Conservation (phyloP, 2,329 filamentous ascomycete genomes). For the Penicillium sp. region DNA sequence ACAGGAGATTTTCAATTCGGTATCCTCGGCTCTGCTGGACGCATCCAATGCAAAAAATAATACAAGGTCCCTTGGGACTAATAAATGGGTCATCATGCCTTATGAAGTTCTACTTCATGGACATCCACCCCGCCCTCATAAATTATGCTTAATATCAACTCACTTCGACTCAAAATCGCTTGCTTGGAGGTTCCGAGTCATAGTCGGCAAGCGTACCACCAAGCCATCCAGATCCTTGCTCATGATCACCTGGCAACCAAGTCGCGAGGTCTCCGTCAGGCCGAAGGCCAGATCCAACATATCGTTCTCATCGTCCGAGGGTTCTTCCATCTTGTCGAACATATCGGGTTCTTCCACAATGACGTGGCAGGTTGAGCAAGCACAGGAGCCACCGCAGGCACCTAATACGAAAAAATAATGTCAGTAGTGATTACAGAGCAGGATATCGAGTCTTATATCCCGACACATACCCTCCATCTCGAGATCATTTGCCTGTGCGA, state of each 20-base stretch:
- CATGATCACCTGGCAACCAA: slow-evolving; percentile 94
- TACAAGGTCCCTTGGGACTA: slow-evolving; percentile 29
- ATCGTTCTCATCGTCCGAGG: slow-evolving; percentile 81
- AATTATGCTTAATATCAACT: slow-evolving; percentile 18
- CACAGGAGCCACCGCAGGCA: slow-evolving; percentile 91
- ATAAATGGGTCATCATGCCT: slow-evolving; percentile 1
- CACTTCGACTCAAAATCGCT: slow-evolving; percentile 75
- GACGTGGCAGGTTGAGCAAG: slow-evolving; percentile 91
- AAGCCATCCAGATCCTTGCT: slow-evolving; percentile 85
- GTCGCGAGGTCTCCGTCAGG: slow-evolving; percentile 78
- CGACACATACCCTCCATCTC: slow-evolving; percentile 81
- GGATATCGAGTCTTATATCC: background rate
- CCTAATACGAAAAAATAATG: slow-evolving; percentile 49
- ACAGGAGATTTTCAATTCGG: slow-evolving; percentile 34
- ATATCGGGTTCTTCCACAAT: slow-evolving; percentile 75
- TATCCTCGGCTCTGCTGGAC: slow-evolving; percentile 23
- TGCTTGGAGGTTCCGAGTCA: slow-evolving; percentile 95
- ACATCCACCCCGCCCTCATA: slow-evolving; percentile 4
- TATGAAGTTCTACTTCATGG: slow-evolving; percentile 10
- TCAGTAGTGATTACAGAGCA: background rate
- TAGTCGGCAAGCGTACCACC: slow-evolving; percentile 80
- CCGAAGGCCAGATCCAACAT: slow-evolving; percentile 92
- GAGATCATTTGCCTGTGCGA: slow-evolving; percentile 90
- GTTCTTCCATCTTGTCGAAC: slow-evolving; percentile 78
- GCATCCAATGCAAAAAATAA: slow-evolving; percentile 29